Evolutionary conservation across 192 early-diverging fungal species (phyloP).

Genomic region (Coemansia sp.): DNA sequence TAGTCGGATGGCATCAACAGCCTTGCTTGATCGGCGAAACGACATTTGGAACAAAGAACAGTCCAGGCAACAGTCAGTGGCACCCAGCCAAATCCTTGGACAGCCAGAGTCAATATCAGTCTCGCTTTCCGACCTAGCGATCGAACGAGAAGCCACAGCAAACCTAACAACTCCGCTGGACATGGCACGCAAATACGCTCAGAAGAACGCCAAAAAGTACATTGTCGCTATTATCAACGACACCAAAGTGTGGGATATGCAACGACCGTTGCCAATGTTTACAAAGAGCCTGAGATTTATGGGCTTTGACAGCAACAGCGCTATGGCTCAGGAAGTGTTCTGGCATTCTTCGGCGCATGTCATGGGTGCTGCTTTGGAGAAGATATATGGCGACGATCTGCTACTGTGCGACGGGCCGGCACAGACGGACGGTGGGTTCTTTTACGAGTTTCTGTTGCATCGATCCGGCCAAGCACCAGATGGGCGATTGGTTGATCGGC

Average conservation of each 20-base stretch:
- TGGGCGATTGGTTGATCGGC: conserved; percentile 8
- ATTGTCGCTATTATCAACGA: conserved; percentile 56
- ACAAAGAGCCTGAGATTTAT: conserved; percentile 42
- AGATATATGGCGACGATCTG: conserved; percentile 65
- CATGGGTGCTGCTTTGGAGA: conserved; percentile 74
- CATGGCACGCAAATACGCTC: conserved; percentile 50
- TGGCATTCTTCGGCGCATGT: conserved; percentile 74
- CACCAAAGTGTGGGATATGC: conserved; percentile 57
- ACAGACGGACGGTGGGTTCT: conserved; percentile 73
- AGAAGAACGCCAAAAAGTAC: conserved; percentile 55
- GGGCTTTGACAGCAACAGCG: conserved; percentile 46
- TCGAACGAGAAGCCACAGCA: neutral
- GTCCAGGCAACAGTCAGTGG: conserved; percentile 18
- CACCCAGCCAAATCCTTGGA: neutral
- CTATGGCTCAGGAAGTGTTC: conserved; percentile 52
- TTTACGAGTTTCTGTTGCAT: conserved; percentile 71
- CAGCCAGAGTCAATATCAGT: neutral
- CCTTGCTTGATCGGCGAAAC: conserved; percentile 13
- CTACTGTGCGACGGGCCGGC: conserved; percentile 74
- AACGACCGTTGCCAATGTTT: conserved; percentile 44
- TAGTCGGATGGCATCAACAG: conserved; percentile 14
- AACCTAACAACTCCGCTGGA: conserved; percentile 52
- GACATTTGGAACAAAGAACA: conserved; percentile 31
- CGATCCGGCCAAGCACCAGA: neutral
- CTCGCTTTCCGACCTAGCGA: neutral